Evolutionary conservation across 2,329 filamentous ascomycete species (phyloP).

Genomic region (Zymoseptoria tritici): DNA sequence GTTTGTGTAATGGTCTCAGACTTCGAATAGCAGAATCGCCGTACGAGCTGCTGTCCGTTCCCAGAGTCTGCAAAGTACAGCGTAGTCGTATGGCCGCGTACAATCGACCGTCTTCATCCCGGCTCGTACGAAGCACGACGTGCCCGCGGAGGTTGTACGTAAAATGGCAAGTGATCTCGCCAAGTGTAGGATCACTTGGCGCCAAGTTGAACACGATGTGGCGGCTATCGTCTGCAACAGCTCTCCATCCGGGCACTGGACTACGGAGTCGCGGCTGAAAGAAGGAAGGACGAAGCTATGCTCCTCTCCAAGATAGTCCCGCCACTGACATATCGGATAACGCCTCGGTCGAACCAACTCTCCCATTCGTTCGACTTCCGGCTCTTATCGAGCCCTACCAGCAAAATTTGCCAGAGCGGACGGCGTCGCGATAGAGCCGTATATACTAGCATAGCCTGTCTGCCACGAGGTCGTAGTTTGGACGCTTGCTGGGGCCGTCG

Average conservation of each 20-base stretch:
- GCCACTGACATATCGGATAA: conserved; percentile 3
- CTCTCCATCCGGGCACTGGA: neutral
- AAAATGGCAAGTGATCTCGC: neutral
- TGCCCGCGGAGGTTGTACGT: too few relatives aligned
- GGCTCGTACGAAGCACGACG: too few relatives aligned
- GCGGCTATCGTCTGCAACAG: neutral
- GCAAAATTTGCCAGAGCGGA: neutral
- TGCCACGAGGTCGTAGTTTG: neutral
- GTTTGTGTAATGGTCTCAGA: too few relatives aligned
- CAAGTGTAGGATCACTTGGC: neutral
- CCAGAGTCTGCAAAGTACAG: too few relatives aligned
- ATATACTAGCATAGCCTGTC: neutral
- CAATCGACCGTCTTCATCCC: too few relatives aligned
- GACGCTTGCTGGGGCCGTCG: neutral
- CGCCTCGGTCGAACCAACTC: neutral
- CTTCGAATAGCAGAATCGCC: too few relatives aligned
- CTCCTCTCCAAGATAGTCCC: neutral
- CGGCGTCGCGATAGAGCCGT: neutral
- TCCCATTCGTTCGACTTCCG: conserved; percentile 1
- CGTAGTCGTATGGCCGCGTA: too few relatives aligned
- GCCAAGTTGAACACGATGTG: neutral
- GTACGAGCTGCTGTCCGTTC: too few relatives aligned
- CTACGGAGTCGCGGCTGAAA: neutral
- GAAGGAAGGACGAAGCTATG: neutral
- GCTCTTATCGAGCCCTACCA: conserved; percentile 1